A percentile compares a stretch with the other conserved stretches of the same genome.
phyloP scores from a whole-genome alignment of 169 alveolate genomes.

The Cyclospora cayetanensis region DNA sequence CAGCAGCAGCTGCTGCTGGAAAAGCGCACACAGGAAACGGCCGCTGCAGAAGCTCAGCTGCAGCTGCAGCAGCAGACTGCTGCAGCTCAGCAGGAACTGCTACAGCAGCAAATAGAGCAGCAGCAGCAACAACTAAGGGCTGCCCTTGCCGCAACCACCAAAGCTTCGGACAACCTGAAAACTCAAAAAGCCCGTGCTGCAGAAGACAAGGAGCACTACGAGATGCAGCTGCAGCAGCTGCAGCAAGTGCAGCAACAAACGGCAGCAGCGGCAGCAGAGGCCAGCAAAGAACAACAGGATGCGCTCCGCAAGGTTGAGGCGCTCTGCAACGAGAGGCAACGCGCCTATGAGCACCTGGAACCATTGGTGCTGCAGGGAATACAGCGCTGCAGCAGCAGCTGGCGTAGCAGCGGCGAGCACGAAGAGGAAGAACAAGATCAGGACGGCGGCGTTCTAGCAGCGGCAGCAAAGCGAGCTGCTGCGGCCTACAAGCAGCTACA shows the following conservation, averaged over 20 bases:
- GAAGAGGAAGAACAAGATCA: constrained; percentile 24
- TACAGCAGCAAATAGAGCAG: constrained; percentile 37
- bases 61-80: constrained; percentile 47
- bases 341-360: constrained; percentile 52
- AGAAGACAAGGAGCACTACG: constrained; percentile 35
- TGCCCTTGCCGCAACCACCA: constrained; percentile 32
- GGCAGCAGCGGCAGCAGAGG: constrained; percentile 38
- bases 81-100: constrained; percentile 50
- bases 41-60: constrained; percentile 40
- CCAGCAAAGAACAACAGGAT: constrained; percentile 45
- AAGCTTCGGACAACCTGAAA: constrained; percentile 31
- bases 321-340: constrained; percentile 45
- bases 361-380: constrained; percentile 19
- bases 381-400: constrained; percentile 37
- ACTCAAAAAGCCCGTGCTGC: constrained; percentile 63
- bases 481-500: constrained; percentile 9
- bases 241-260: constrained; percentile 58
- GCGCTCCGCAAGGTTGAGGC: constrained; percentile 50
- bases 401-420: constrained; percentile 33
- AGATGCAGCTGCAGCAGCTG: constrained; percentile 58
- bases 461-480: constrained; percentile 61
- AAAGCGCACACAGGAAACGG: constrained; percentile 14
- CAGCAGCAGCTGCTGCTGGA: constrained; percentile 47
- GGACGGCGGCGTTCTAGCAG: neutral
- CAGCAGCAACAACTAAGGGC: constrained; percentile 62